Percentiles rank a stretch among this genome's conserved stretches.
These are phyloP conservation scores for Candida albicans DNA, from an alignment of 1,139 yeast genomes.

Conservation along the genomic window DNA sequence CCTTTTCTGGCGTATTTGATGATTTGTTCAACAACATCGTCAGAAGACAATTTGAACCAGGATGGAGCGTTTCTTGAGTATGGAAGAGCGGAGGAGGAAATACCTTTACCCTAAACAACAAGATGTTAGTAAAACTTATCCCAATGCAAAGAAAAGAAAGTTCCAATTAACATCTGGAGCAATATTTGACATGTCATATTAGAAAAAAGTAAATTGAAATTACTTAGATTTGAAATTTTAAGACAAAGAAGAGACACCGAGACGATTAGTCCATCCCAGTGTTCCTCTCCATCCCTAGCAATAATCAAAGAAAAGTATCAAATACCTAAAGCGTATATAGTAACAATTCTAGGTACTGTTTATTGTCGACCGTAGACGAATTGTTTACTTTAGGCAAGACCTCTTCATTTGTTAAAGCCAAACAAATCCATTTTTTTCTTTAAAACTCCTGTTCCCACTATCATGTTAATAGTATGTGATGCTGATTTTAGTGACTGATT, in stretches of 20 bases:
- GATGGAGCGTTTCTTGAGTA: constrained; percentile 98
- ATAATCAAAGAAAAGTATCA: constrained; percentile 24
- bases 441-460: no score
- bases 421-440: not conserved
- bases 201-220: no score
- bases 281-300: constrained; percentile 16
- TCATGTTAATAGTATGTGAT: not conserved
- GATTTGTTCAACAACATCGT: constrained; percentile 96
- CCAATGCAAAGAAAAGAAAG: not conserved
- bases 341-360: constrained; percentile 16
- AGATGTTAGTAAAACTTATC: constrained; percentile 30
- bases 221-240: no score
- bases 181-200: not conserved
- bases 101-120: constrained; percentile 87
- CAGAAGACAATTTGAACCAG: constrained; percentile 98
- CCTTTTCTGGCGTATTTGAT: constrained; percentile 99
- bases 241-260: no score
- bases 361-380: constrained; percentile 15
- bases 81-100: constrained; percentile 98
- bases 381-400: constrained; percentile 39
- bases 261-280: not conserved
- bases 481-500: not conserved
- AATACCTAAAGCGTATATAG: constrained; percentile 30
- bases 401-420: constrained; percentile 14
- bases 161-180: no score